Evolutionary conservation across 805 yeast species (phyloP).

Genomic region (Teunomyces stri): DNA sequence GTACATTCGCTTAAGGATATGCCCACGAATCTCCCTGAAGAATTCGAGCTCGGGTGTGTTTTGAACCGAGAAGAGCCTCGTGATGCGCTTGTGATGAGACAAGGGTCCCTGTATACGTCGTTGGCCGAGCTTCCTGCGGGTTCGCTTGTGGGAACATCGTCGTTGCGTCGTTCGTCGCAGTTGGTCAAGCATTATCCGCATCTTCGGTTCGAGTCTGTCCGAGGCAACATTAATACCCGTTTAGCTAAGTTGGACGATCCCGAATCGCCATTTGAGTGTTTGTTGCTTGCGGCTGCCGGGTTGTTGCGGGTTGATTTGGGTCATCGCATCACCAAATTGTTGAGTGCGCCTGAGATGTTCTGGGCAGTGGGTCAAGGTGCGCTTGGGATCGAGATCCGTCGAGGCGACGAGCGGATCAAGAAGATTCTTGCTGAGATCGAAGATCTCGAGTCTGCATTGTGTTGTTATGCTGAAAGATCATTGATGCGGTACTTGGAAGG

Average conservation of each 20-base stretch:
- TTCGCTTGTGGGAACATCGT: conserved; percentile 89
- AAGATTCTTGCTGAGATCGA: conserved; percentile 62
- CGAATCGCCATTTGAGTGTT: conserved; percentile 61
- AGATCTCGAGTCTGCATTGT: conserved; percentile 60
- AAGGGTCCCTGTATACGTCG: conserved; percentile 57
- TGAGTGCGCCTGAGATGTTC: conserved; percentile 78
- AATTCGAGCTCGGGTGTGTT: conserved; percentile 85
- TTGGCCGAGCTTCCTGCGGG: conserved; percentile 80
- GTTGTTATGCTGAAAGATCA: conserved; percentile 87
- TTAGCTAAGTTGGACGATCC: conserved; percentile 75
- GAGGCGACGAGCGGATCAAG: conserved; percentile 57
- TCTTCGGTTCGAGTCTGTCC: conserved; percentile 73
- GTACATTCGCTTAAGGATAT: conserved; percentile 92
- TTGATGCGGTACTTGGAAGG: conserved; percentile 89
- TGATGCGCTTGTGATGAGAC: conserved; percentile 82
- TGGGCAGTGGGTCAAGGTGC: conserved; percentile 99
- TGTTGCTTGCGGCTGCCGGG: conserved; percentile 92
- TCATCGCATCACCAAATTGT: conserved; percentile 69
- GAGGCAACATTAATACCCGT: conserved; percentile 81
- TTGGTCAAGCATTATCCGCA: conserved; percentile 74
- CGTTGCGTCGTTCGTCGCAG: conserved; percentile 92
- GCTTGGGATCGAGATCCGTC: conserved; percentile 84
- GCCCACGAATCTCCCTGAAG: conserved; percentile 89
- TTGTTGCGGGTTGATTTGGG: conserved; percentile 68
- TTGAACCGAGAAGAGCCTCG: conserved; percentile 87